phyloP scores from a whole-genome alignment of 768 basidiomycete genomes.

The Cyclocybe cylindracea region DNA sequence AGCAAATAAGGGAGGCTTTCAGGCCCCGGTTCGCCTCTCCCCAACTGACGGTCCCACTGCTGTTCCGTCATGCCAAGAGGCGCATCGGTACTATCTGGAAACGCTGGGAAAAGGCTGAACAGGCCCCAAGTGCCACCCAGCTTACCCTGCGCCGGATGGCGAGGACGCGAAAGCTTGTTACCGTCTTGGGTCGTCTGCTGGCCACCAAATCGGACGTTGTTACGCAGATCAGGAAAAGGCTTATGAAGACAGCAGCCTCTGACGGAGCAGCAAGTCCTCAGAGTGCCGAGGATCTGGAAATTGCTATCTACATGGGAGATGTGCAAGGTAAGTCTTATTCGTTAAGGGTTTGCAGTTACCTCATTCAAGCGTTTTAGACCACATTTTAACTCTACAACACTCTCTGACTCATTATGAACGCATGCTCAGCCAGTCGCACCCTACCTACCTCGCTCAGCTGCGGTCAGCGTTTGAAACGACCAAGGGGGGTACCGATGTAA shows the following conservation, averaged over 20 bases:
- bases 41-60: conserved; percentile 32
- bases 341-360: background rate
- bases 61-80: conserved; percentile 37
- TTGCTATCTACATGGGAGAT: conserved; percentile 89
- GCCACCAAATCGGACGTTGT: conserved; percentile 84
- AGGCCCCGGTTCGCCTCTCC: conserved; percentile 34
- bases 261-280: conserved; percentile 22
- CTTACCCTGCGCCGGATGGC: conserved; percentile 77
- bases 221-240: conserved; percentile 74
- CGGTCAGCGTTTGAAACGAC: conserved; percentile 58
- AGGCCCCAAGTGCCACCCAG: conserved; percentile 34
- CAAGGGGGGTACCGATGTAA: conserved; percentile 64
- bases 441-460: conserved; percentile 80
- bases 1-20: conserved; percentile 23
- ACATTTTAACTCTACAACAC: conserved; percentile 86
- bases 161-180: conserved; percentile 74
- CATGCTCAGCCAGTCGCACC: conserved; percentile 85
- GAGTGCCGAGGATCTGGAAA: conserved; percentile 58
- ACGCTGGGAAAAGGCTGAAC: conserved; percentile 13
- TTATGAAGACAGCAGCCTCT: conserved; percentile 36
- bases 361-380: conserved; percentile 53
- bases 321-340: conserved; percentile 67
- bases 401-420: conserved; percentile 85
- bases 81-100: conserved; percentile 26
- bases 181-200: conserved; percentile 72